Conservation (phyloP, 2,329 filamentous ascomycete species). For the Microascus cirrosus region DNA sequence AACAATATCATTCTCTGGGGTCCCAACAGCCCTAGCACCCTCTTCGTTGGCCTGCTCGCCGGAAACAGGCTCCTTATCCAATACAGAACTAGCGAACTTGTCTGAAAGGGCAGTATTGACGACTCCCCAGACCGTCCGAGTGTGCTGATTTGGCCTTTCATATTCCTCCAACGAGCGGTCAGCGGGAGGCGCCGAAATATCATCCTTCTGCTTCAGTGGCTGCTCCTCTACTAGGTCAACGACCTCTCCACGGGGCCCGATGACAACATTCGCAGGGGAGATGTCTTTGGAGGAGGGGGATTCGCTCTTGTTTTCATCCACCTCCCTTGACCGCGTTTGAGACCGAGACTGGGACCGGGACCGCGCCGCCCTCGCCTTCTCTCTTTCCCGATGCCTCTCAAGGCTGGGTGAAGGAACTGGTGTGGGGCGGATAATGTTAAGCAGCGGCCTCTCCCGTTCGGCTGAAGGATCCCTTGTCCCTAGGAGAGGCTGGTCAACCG, state of each 20-base stretch:
- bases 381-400: slow-evolving; percentile 23
- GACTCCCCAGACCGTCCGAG: not conserved
- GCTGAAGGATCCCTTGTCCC: slow-evolving; percentile 36
- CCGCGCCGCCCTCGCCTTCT: slow-evolving; percentile 1
- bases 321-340: not conserved
- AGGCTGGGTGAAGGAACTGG: slow-evolving; percentile 37
- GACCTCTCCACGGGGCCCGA: slow-evolving; percentile 4
- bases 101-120: not conserved
- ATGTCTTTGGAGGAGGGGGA: not conserved
- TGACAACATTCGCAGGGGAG: slow-evolving; percentile 2
- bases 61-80: not conserved
- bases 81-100: not conserved
- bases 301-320: not conserved
- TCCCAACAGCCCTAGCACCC: not conserved
- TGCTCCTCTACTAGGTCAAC: not conserved
- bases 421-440: slow-evolving; percentile 52
- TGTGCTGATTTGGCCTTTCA: not conserved
- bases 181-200: not conserved
- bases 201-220: not conserved
- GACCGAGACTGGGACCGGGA: not conserved
- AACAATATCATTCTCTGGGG: not conserved
- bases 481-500: slow-evolving; percentile 7
- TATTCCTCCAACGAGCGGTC: not conserved
- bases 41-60: not conserved
- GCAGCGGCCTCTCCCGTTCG: slow-evolving; percentile 42